These are phyloP conservation scores for Urtica urens DNA, from an alignment of 306 rosid species.

Conservation along the genomic window DNA sequence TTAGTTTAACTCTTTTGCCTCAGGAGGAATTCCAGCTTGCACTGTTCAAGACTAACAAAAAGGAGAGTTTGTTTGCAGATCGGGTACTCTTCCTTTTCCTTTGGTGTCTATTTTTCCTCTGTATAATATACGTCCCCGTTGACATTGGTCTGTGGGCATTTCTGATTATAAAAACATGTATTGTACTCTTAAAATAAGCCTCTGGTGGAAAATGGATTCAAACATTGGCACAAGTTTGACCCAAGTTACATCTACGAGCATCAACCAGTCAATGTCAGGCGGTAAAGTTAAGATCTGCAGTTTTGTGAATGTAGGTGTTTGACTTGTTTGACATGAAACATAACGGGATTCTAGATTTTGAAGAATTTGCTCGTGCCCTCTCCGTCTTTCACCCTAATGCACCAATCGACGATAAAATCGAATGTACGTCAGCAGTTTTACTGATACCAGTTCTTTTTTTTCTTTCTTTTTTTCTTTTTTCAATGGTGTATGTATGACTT, in stretches of 20 bases:
- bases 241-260: too few species aligned
- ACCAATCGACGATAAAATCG: conserved; percentile 55
- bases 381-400: conserved; percentile 86
- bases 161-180: too few species aligned
- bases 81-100: conserved; percentile 44
- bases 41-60: conserved; percentile 61
- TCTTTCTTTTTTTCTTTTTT: background rate
- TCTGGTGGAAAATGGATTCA: too few species aligned
- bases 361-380: conserved; percentile 70
- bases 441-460: background rate
- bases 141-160: background rate
- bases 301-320: conserved; percentile 67
- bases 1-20: background rate
- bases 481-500: background rate
- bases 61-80: conserved; percentile 76
- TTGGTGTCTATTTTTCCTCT: background rate
- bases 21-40: conserved; percentile 83
- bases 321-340: conserved; percentile 63
- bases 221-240: too few species aligned
- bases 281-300: too few species aligned
- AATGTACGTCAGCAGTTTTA: conserved; percentile 37
- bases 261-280: too few species aligned
- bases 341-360: conserved; percentile 57
- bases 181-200: too few species aligned
- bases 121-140: too few species aligned